These are phyloP conservation scores for Lactarius deliciosus DNA, from an alignment of 768 basidiomycete species.

Conservation along the genomic window DNA sequence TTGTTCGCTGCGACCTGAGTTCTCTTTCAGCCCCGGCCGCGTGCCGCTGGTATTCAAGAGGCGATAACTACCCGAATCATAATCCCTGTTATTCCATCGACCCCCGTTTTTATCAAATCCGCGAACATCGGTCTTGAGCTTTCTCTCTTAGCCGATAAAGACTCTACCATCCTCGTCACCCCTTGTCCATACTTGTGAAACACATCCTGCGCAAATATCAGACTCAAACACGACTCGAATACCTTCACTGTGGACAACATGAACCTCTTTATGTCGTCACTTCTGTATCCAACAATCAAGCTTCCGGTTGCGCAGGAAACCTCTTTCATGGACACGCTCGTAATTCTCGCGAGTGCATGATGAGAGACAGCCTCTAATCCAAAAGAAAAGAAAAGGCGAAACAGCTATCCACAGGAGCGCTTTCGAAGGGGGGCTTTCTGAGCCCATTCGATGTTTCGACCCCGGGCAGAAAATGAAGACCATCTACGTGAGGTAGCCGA, in stretches of 20 bases:
- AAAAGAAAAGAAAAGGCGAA: not conserved
- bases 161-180: not conserved
- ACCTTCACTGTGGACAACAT: not conserved
- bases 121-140: not conserved
- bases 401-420: not conserved
- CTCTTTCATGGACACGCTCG: conserved; percentile 11
- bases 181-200: not conserved
- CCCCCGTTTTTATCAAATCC: not conserved
- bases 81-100: not conserved
- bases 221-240: not conserved
- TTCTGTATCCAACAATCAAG: not conserved
- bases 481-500: conserved; percentile 34
- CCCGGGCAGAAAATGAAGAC: conserved; percentile 15
- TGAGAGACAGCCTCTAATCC: too few relatives aligned
- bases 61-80: conserved; percentile 4
- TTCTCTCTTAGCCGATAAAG: not conserved
- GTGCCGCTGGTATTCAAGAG: conserved; percentile 30
- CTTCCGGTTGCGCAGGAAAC: not conserved
- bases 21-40: conserved; percentile 19
- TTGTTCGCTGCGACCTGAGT: too few relatives aligned
- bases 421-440: not conserved
- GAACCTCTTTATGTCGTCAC: not conserved
- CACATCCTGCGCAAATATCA: not conserved
- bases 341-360: conserved; percentile 6
- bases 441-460: not conserved